These are phyloP conservation scores for Metschnikowia lunata DNA, from an alignment of 805 yeast genomes.

Conservation along the genomic window DNA sequence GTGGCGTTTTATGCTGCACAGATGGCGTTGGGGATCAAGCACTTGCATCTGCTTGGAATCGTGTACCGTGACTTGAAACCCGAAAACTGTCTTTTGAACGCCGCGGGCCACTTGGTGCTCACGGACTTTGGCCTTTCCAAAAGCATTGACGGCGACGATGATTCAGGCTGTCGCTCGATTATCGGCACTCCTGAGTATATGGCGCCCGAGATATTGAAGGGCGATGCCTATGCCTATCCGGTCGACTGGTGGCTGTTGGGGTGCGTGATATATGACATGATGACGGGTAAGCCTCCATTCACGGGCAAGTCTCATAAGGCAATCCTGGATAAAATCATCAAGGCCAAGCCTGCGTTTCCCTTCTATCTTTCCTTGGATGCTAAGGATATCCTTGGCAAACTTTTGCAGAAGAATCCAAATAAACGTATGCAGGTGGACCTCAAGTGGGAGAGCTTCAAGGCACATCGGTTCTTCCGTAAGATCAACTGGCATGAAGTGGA, in stretches of 20 bases:
- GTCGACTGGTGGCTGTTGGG: slow-evolving; percentile 50
- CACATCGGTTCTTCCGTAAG: slow-evolving; percentile 37
- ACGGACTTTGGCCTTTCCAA: slow-evolving; percentile 82
- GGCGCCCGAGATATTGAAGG: slow-evolving; percentile 64
- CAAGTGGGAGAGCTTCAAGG: slow-evolving; percentile 29
- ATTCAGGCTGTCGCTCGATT: slow-evolving; percentile 41
- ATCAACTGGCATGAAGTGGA: slow-evolving; percentile 36
- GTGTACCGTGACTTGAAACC: slow-evolving; percentile 88
- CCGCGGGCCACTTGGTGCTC: slow-evolving; percentile 72
- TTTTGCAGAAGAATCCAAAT: slow-evolving; percentile 33
- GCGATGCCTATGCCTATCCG: slow-evolving; percentile 45
- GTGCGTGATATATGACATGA: slow-evolving; percentile 40
- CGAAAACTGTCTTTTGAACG: slow-evolving; percentile 77
- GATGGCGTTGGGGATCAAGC: slow-evolving; percentile 70
- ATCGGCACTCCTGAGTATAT: slow-evolving; percentile 74
- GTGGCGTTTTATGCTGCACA: slow-evolving; percentile 80
- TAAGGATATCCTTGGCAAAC: slow-evolving; percentile 36
- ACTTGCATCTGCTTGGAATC: slow-evolving; percentile 74
- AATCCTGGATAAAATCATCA: slow-evolving; percentile 37
- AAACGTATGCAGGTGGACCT: slow-evolving; percentile 36
- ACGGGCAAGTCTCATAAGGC: slow-evolving; percentile 39
- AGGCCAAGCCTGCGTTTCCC: slow-evolving; percentile 34
- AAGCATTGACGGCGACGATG: slow-evolving; percentile 37
- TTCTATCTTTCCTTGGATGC: slow-evolving; percentile 40
- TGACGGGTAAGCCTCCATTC: slow-evolving; percentile 44